Evolutionary conservation across 148 eudicot genomes (phyloP).

Genomic region (Amaranthus hypochondriacus): DNA sequence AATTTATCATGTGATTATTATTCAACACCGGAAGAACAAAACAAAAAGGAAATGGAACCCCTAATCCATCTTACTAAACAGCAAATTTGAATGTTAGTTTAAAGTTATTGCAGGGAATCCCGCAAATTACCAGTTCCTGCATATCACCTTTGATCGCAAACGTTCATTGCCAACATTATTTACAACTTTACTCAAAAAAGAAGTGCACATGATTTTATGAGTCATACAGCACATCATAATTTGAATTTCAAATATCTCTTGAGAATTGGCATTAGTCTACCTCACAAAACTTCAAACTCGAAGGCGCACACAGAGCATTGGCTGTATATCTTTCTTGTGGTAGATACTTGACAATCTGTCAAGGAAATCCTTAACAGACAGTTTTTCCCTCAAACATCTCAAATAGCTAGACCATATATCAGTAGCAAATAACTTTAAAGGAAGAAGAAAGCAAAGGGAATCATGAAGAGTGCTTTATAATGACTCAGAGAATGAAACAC

Average conservation of each 20-base stretch:
- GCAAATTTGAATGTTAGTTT: background rate
- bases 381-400: no score
- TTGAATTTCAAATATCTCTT: background rate
- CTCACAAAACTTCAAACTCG: constrained; percentile 1
- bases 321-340: background rate
- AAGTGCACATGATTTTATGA: no score
- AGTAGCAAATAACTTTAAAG: no score
- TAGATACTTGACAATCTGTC: background rate
- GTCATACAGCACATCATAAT: background rate
- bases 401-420: no score
- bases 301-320: background rate
- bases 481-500: no score
- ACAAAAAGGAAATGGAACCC: background rate
- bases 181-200: no score
- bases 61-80: background rate
- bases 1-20: background rate
- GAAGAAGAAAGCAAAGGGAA: no score
- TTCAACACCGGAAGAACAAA: background rate
- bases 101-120: background rate
- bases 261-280: background rate
- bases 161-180: no score
- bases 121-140: no score
- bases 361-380: background rate
- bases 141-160: no score
- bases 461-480: no score